Base-by-base conservation (phyloP, 1,284 basidiomycete species). In the Puccinia hordei region DNA sequence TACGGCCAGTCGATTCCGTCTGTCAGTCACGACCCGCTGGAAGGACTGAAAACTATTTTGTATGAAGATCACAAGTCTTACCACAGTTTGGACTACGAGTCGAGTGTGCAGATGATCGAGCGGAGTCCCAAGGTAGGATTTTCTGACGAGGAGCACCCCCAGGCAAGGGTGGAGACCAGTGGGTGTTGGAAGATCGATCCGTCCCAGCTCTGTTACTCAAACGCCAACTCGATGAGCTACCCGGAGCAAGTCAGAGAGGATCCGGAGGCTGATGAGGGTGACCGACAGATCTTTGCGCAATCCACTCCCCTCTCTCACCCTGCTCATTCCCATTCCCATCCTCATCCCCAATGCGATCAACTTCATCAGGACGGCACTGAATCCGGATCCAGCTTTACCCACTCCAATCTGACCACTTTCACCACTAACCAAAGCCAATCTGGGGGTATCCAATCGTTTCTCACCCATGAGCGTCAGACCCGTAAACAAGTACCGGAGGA, bases 71-170 rank as follows among this genome's bases (percentile, higher is more conserved):
- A 65, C 15, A 65, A 65, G 17, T n/a, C 61, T 65, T 65, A 65
- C 19, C 17, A 41, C 13, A 22, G 61, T 41, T 22, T 65, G 33
- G 61, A 65, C 19, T 65, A 33, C 61, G 61, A 65, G 61, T 41
- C 61, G 19, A 65, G 61, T 35, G 33, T 65, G 38, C 61, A 27
- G 61, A 41, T 65, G 61, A 65, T 65, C 33, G 35, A 65, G 61
- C 33, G 41, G 22, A n/a, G 61, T 19, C 35, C 61, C 35, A 65
- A 65, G 35, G 61, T 65, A 2, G 61, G 6, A 5, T 65, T 38
- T 41, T n/a, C 61, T 65, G 61, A 41, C 22, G 61, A 65, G 33
- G 35, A 19, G 19, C 61, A 41, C 41, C 30, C 35, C 61, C 33
- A 17, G 17, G 35, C 17, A 65, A 65, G 38, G 61, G 8, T 41